A percentile compares a stretch with the other conserved stretches of the same genome.
Conservation (phyloP, 768 basidiomycete species). For the Amanita inopinata region DNA sequence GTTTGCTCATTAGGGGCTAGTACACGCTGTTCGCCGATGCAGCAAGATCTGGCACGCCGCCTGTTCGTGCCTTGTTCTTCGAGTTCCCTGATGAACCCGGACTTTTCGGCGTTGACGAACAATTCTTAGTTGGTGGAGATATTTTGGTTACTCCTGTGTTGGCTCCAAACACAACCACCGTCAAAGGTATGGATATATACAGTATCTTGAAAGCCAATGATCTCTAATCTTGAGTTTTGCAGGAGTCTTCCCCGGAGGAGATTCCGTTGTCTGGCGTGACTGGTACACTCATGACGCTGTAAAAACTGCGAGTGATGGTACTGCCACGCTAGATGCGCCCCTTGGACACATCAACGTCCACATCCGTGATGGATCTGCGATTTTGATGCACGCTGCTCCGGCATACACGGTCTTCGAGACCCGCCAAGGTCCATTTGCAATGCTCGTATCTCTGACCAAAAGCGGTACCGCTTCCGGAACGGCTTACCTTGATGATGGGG, state of each 20-base stretch:
- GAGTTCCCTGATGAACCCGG: conserved; percentile 69
- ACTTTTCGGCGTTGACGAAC: conserved; percentile 48
- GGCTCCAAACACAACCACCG: conserved; percentile 54
- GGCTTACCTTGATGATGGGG: conserved; percentile 65
- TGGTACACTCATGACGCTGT: conserved; percentile 61
- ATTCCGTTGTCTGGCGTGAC: conserved; percentile 54
- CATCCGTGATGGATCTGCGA: conserved; percentile 55
- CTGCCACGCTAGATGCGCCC: conserved; percentile 51
- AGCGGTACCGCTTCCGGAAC: conserved; percentile 44
- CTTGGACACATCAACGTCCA: conserved; percentile 72
- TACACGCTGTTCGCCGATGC: conserved; percentile 68
- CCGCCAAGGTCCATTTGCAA: conserved; percentile 45
- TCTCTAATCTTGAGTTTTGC: background rate
- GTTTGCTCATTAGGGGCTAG: conserved; percentile 22
- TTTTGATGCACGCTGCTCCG: conserved; percentile 54
- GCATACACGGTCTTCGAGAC: conserved; percentile 65
- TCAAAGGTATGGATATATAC: conserved; percentile 38
- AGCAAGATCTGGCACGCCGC: conserved; percentile 55
- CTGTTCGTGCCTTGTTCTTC: conserved; percentile 66
- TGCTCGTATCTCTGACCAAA: conserved; percentile 46
- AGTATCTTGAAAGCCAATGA: background rate
- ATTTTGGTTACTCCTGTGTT: conserved; percentile 74
- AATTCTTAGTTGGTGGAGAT: conserved; percentile 64
- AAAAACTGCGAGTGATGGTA: conserved; percentile 28
- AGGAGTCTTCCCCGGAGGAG: conserved; percentile 62